Evolutionary conservation across 2,329 filamentous ascomycete genomes (phyloP).

Genomic region (Mariannaea sp.): DNA sequence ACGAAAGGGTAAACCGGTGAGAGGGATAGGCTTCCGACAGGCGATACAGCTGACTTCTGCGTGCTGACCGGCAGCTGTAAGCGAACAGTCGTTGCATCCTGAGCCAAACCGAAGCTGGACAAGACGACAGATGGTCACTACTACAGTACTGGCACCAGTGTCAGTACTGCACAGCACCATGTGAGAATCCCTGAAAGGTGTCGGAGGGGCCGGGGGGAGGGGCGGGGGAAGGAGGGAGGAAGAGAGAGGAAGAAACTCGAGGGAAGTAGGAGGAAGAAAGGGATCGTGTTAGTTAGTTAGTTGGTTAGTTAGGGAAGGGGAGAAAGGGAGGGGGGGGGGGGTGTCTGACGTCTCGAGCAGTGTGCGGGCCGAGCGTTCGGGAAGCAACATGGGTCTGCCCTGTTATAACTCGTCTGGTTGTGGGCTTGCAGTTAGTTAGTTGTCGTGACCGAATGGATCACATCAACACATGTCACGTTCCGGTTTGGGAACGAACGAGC

Average conservation of each 20-base stretch:
- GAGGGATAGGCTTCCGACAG: not conserved
- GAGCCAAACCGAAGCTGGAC: not conserved
- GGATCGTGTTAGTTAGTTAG: not conserved
- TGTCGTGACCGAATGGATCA: not conserved
- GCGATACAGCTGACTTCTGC: not conserved
- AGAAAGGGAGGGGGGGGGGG: not conserved
- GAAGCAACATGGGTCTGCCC: slow-evolving; percentile 6
- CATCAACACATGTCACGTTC: not conserved
- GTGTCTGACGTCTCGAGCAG: not conserved
- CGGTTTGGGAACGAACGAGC: not conserved
- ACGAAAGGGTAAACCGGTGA: not conserved
- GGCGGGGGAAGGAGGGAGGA: no score
- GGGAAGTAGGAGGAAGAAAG: not conserved
- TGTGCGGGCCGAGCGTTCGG: slow-evolving; percentile 22
- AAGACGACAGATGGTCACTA: slow-evolving; percentile 17
- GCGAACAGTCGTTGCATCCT: not conserved
- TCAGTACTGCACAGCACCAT: no score
- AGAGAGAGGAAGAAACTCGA: no score
- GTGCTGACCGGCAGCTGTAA: not conserved
- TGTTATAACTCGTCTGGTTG: no score
- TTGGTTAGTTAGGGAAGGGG: no score
- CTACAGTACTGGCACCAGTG: no score
- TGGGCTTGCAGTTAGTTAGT: no score
- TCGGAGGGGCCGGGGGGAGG: no score
- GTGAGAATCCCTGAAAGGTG: no score